Evolutionary conservation across 2,329 filamentous ascomycete genomes (phyloP).

Genomic region (Fusarium subglutinans): DNA sequence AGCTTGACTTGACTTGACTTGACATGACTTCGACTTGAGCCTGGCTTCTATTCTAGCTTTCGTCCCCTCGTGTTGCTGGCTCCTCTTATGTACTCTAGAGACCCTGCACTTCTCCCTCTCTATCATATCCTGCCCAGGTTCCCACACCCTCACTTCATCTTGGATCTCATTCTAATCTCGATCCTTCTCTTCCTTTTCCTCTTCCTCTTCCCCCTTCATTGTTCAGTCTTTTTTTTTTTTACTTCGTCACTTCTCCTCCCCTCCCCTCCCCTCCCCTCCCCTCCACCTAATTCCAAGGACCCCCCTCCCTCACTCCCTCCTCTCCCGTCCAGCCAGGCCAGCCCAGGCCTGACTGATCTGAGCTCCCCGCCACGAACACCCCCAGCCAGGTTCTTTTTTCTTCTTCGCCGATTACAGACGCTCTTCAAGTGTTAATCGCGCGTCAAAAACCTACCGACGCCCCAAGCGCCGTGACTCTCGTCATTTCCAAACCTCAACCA

Average conservation of each 20-base stretch:
- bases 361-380: slow-evolving; percentile 42
- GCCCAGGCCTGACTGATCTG: slow-evolving; percentile 38
- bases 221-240: slow-evolving; percentile 3
- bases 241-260: slow-evolving; percentile 3
- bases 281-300: slow-evolving; percentile 8
- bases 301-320: slow-evolving; percentile 14
- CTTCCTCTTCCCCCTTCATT: background rate
- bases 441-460: slow-evolving; percentile 44
- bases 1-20: slow-evolving; percentile 13
- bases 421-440: slow-evolving; percentile 44
- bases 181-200: slow-evolving; percentile 29
- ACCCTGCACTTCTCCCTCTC: background rate
- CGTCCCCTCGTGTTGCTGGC: slow-evolving; percentile 9
- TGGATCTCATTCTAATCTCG: slow-evolving; percentile 36
- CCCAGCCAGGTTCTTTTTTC: slow-evolving; percentile 36
- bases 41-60: slow-evolving; percentile 27
- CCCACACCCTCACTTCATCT: slow-evolving; percentile 37
- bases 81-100: background rate
- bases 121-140: slow-evolving; percentile 4
- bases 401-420: slow-evolving; percentile 40
- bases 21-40: slow-evolving; percentile 1
- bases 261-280: background rate
- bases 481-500: slow-evolving; percentile 31
- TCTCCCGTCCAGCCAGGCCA: slow-evolving; percentile 18
- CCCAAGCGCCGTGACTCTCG: slow-evolving; percentile 44